Conservation (phyloP, 192 early-diverging fungal genomes). For the Coemansia sp. region DNA sequence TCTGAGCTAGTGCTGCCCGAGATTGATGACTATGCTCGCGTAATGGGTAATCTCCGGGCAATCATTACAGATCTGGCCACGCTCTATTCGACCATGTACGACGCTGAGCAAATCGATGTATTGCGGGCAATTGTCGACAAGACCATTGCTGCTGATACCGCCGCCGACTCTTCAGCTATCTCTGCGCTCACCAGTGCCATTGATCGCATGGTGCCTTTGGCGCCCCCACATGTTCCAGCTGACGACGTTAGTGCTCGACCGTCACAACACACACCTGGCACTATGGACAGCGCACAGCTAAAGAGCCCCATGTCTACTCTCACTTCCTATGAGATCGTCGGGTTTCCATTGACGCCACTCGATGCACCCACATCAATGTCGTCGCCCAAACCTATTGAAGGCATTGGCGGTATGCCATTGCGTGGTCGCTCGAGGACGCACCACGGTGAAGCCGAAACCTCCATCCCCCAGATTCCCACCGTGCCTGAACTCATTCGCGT, state of each 20-base stretch:
- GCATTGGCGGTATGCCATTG: conserved; percentile 14
- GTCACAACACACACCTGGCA: conserved; percentile 6
- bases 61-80: conserved; percentile 25
- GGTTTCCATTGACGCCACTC: conserved; percentile 10
- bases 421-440: conserved; percentile 45
- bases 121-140: conserved; percentile 29
- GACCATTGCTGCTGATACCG: conserved; percentile 1
- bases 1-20: conserved; percentile 48
- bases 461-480: conserved; percentile 41
- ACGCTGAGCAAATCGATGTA: conserved; percentile 27
- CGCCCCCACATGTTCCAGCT: neutral
- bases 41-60: conserved; percentile 16
- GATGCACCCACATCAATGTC: conserved; percentile 7
- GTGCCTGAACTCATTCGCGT: conserved; percentile 53
- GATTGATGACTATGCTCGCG: conserved; percentile 7
- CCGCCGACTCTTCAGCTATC: neutral
- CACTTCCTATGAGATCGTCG: conserved; percentile 34
- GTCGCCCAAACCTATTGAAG: conserved; percentile 5
- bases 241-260: neutral
- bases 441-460: conserved; percentile 35
- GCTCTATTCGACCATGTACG: conserved; percentile 22
- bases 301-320: conserved; percentile 15
- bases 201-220: conserved; percentile 39
- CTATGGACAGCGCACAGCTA: conserved; percentile 13
- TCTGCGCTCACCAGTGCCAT: conserved; percentile 12